Base-by-base conservation (phyloP, 495 filamentous ascomycete species). In the Achaetomiella virescens region DNA sequence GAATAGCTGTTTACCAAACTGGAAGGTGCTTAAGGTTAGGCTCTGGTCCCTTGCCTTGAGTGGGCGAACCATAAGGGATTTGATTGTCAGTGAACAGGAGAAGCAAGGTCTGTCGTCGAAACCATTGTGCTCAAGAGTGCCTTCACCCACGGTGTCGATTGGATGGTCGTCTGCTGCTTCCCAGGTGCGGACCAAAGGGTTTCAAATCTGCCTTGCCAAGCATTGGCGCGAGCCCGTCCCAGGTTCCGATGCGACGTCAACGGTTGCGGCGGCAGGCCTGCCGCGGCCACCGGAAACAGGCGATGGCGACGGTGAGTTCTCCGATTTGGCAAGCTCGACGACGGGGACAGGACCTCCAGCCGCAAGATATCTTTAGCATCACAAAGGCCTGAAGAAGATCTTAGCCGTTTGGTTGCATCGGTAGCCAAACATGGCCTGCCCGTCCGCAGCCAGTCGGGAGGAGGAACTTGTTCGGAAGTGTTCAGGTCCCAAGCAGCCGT, bases 191-290 rank as follows among this genome's bases (percentile, higher is more conserved):
- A 38, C 35, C 14, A n/a, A 24, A 9, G 14, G 25, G 21, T n/a
- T 36, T 1, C 21, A 37, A 50, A 41, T 62, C 52, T 63, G 58
- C 58, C 54, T 58, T 60, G 61, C 61, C 61, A 63, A 62, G 60
- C 5, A 10, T 37, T 25, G 45, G 47, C 29, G 41, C n/a, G n/a
- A n/a, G n/a, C n/a, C n/a, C n/a, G n/a, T n/a, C n/a, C n/a, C 14
- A 14, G 12, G 44, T 33, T 10, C 18, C 27, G 20, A 59, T 64
- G 58, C 25, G 53, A 56, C 53, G 17, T 48, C 38, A 41, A 55
- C 54, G 45, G 57, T 25, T 41, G 27, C 24, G 40, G 51, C 56
- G 61, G 54, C 31, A 48, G 46, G 51, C 54, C 53, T 53, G 31
- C 46, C 58, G 61, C 51, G 25, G 49, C n/a, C 44, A 21, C 54